A percentile compares a stretch with the other conserved stretches of the same genome.
Conservation (phyloP, 331 rosid genomes). For the Ulmus americana region DNA sequence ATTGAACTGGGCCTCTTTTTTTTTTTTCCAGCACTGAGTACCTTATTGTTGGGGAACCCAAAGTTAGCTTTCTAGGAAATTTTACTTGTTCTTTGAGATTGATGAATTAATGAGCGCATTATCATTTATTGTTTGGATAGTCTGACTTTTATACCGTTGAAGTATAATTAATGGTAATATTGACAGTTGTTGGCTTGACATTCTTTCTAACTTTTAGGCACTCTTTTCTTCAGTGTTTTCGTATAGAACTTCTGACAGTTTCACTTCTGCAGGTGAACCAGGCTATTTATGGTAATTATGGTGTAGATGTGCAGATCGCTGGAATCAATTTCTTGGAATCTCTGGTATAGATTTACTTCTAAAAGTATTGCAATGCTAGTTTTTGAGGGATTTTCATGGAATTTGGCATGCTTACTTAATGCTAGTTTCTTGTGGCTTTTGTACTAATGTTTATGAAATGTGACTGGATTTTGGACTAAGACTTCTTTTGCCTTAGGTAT, state of each 20-base stretch:
- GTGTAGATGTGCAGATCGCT: slow-evolving; percentile 68
- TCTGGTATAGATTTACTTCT: slow-evolving; percentile 44
- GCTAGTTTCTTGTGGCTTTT: slow-evolving; percentile 16
- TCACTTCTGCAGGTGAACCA: slow-evolving; percentile 64
- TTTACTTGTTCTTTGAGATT: neutral
- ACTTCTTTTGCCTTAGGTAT: slow-evolving; percentile 43
- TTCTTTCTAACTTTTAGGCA: neutral
- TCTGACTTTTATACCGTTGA: neutral
- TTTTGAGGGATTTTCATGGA: slow-evolving; percentile 10
- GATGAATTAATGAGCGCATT: neutral
- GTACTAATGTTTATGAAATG: slow-evolving; percentile 19
- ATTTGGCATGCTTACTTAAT: slow-evolving; percentile 2
- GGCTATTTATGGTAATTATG: slow-evolving; percentile 68
- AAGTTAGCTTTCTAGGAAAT: neutral
- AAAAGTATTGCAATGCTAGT: slow-evolving; percentile 14
- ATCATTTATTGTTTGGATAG: neutral
- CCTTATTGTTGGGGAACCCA: neutral
- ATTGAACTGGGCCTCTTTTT: too few species aligned
- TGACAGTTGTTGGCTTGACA: neutral
- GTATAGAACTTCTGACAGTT: slow-evolving; percentile 23
- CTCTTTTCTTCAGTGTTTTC: neutral
- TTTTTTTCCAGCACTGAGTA: too few species aligned
- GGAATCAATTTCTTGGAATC: slow-evolving; percentile 85
- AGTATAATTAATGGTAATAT: neutral
- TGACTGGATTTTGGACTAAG: slow-evolving; percentile 17